Base-by-base conservation (phyloP, 176 grass and related monocot species). In the Hsuehochloa calcarea region DNA sequence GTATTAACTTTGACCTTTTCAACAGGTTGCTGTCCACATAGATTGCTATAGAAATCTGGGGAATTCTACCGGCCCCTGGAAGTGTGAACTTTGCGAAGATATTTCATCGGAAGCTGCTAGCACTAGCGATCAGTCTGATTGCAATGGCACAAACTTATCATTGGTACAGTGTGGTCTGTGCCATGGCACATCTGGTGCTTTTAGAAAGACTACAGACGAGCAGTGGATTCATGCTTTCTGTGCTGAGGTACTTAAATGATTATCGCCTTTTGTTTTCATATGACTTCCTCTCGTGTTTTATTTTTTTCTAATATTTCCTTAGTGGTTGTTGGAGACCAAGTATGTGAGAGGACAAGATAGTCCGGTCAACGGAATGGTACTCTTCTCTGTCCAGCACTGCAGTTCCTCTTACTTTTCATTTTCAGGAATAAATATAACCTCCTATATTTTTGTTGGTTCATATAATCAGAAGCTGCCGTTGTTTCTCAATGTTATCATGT, bases 161-260 rank as follows among this genome's bases (percentile, higher is more conserved):
- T 47, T 92, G 41, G 91, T 78, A 60, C 82, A 68, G 15, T 99
- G 97, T 82, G 68, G 70, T 78, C 70, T 96, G 71, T 99, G 97
- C 77, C 91, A 94, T 84, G 87, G 90, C 74, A 91, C 59, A 47
- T 82, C 85, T 80, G 97, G 97, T 88, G 91, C 97, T 82, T 94
- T 99, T 86, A 91, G 91, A 83, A 99, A 96, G 82, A 91, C 97
- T 63, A 67, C 75, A 84, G 88, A 92, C 59, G 91, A 82, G 35
- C 88, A 89, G 56, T 99, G 97, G 97, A 87, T 94, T 90, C 97
- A 99, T 91, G 91, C 97, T 47, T 99, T 99, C 60, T 99, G 97
- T 92, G 92, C 97, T 19, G 97, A 99, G 95, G 95, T 97, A 95
- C 47, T 89, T 89, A 62, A 55, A 74, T 80, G 23, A 44, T 65